Evolutionary conservation across 805 yeast genomes (phyloP), one percentile per base, ranked within the genome.

Genomic region (Candida boleticola): DNA sequence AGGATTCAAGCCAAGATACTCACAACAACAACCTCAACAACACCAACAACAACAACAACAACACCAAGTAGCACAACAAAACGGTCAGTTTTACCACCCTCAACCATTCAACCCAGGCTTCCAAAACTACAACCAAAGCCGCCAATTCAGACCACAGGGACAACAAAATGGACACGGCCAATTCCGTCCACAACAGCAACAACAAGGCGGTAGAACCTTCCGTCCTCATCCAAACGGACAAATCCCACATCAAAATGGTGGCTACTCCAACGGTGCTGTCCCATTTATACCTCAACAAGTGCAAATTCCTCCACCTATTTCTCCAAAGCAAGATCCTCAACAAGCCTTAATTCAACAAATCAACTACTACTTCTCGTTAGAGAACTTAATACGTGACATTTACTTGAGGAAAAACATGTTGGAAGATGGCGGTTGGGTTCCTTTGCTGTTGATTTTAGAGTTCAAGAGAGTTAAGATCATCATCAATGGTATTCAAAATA

Each of bases 291-390:
- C 64, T 37, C 41, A 43, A 4, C 61, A 51, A 42, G 55, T 54
- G 25, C 66, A 58, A 43, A 64, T 68, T 20, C 74, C 76, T 16
- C 76, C 76, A 19, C 74, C 76, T 41, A 70, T 70, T 48, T 67
- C 73, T 36, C 74, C 74, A 17, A 66, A 70, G 52, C 74, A 70
- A 52, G 69, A 68, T 45, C 76, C 74, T 23, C 62, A 60, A 45
- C 63, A 63, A 49, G 76, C 76, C 29, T 70, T 70, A 51, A 60
- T 59, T 39, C 62, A 66, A 45, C 98, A 90, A 71, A 71, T 92
- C 40, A 93, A 88, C 59, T 93, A 93, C 71, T 93, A 93, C 64
- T 86, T 93, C 68, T 83, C 95, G 23, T 73, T 82, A 39, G 96
- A 89, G 54, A 93, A 93, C 64, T 74, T 93, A 64, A 72, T 84